phyloP scores from a whole-genome alignment of 805 yeast species.

The Nakazawaea wyomingensis region DNA sequence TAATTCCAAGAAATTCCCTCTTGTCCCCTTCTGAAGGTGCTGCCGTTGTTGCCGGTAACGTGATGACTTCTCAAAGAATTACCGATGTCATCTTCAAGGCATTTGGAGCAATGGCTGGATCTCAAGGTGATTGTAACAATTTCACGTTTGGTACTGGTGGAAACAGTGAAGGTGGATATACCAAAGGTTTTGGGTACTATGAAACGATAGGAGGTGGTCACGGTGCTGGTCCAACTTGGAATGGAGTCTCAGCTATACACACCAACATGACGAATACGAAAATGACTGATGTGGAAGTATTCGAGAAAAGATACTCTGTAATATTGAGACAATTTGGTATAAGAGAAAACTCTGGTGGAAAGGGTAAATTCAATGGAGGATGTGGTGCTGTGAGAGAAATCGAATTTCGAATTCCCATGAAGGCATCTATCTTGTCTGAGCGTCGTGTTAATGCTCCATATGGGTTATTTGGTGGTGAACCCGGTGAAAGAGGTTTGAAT shows the following conservation, averaged over 20 bases:
- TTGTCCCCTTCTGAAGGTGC: constrained; percentile 77
- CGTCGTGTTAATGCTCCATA: constrained; percentile 81
- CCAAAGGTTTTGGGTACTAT: constrained; percentile 79
- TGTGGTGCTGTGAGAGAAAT: constrained; percentile 83
- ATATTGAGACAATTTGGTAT: constrained; percentile 66
- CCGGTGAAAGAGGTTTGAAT: constrained; percentile 70
- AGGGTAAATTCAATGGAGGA: constrained; percentile 71
- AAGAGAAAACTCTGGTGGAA: constrained; percentile 75
- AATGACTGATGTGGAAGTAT: constrained; percentile 85
- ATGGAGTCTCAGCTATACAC: constrained; percentile 87
- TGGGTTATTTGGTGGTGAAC: constrained; percentile 79
- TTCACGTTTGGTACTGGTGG: constrained; percentile 87
- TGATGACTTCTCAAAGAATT: constrained; percentile 88
- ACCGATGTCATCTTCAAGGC: constrained; percentile 87
- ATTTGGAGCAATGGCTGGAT: constrained; percentile 85
- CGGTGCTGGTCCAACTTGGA: constrained; percentile 82
- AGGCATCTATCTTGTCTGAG: constrained; percentile 80
- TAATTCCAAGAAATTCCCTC: constrained; percentile 56
- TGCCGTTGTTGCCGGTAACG: constrained; percentile 95
- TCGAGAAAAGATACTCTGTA: constrained; percentile 86
- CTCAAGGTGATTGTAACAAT: constrained; percentile 95
- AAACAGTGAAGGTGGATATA: constrained; percentile 42
- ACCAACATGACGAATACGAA: constrained; percentile 93
- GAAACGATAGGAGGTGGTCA: constrained; percentile 96
- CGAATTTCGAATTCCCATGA: constrained; percentile 67